Evolutionary conservation across 2,329 filamentous ascomycete species (phyloP).

Genomic region (Fusarium burgessii): DNA sequence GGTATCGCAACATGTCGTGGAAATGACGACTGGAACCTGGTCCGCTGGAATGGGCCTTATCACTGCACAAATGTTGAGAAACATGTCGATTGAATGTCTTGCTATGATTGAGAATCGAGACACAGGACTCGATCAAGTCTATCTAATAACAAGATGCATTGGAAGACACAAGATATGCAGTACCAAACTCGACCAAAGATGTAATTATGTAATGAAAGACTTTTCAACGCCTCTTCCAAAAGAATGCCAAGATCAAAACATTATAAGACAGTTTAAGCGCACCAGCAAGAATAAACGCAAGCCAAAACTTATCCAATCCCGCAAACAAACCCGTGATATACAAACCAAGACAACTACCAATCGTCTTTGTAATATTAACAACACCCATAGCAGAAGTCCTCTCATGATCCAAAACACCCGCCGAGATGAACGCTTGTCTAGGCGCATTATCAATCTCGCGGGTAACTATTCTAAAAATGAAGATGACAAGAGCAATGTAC

Average conservation of each 20-base stretch:
- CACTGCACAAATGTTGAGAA: neutral
- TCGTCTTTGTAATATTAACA: constrained; percentile 42
- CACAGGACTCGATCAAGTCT: neutral
- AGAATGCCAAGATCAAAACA: constrained; percentile 39
- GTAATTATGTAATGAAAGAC: neutral
- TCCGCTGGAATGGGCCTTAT: neutral
- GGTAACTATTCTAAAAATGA: constrained; percentile 41
- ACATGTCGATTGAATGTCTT: neutral
- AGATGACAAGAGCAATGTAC: constrained; percentile 34
- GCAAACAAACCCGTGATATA: constrained; percentile 39
- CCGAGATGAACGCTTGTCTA: constrained; percentile 38
- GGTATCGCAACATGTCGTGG: neutral
- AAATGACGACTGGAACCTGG: neutral
- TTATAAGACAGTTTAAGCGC: constrained; percentile 36
- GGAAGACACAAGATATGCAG: neutral
- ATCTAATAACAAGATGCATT: neutral
- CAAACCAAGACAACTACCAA: constrained; percentile 38
- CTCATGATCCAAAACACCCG: constrained; percentile 35
- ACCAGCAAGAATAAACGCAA: constrained; percentile 40
- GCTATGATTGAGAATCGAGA: fast-evolving
- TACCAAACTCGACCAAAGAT: neutral
- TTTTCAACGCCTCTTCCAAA: constrained; percentile 37
- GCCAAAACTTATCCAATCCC: constrained; percentile 37
- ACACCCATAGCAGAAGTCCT: constrained; percentile 43
- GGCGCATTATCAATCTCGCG: constrained; percentile 41